These are phyloP conservation scores for Linanthus parryae DNA, from an alignment of 148 eudicot species.

Conservation along the genomic window DNA sequence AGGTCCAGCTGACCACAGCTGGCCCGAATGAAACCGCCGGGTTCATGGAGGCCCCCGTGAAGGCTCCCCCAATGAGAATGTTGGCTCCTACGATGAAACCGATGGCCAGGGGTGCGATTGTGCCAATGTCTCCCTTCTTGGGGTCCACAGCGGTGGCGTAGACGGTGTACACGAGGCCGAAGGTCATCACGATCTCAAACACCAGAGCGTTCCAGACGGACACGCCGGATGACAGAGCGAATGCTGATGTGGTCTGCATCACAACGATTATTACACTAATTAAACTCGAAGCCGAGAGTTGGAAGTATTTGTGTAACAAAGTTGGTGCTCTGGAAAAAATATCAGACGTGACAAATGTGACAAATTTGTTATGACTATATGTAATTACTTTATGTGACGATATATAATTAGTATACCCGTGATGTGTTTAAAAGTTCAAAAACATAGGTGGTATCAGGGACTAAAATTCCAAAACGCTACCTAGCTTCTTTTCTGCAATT, in stretches of 20 bases:
- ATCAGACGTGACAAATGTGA: too few species aligned
- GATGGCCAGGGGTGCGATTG: conserved; percentile 51
- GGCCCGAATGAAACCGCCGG: conserved; percentile 67
- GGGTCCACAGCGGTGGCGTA: conserved; percentile 79
- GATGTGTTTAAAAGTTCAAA: too few species aligned
- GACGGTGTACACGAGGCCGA: conserved; percentile 65
- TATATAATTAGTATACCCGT: too few species aligned
- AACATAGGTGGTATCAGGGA: too few species aligned
- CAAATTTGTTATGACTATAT: too few species aligned
- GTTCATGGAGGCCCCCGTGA: conserved; percentile 75
- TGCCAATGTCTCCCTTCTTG: conserved; percentile 55
- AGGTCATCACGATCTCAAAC: conserved; percentile 68
- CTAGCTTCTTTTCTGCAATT: too few species aligned
- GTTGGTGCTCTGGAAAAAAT: too few species aligned
- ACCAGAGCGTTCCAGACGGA: conserved; percentile 45
- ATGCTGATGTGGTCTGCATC: conserved; percentile 49
- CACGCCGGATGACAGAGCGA: conserved; percentile 39
- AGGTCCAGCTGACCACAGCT: conserved; percentile 42
- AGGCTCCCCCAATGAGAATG: conserved; percentile 60
- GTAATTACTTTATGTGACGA: too few species aligned
- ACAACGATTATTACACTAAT: background rate
- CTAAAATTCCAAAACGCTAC: too few species aligned
- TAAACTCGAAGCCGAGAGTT: too few species aligned
- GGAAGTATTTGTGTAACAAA: too few species aligned
- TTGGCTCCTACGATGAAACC: conserved; percentile 69